Conservation (phyloP, 108 stramenopile species). For the Asterionellopsis glacialis region DNA sequence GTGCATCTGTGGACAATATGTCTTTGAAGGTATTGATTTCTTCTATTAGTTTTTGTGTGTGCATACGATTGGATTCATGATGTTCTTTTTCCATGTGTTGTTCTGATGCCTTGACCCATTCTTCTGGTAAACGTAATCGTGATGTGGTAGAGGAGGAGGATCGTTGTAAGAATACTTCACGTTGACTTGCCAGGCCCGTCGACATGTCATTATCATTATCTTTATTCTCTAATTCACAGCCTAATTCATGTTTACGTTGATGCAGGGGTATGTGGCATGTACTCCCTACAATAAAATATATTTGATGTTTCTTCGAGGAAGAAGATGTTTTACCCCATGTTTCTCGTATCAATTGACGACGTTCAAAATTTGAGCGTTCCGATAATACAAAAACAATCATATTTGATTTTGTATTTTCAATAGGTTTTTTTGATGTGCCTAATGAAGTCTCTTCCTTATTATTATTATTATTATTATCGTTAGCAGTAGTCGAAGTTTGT, state of each 20-base stretch:
- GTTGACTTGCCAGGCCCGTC: neutral
- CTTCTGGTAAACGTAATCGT: too few relatives aligned
- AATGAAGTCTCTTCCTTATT: too few relatives aligned
- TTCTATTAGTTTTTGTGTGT: constrained; percentile 2
- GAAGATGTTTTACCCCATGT: constrained; percentile 20
- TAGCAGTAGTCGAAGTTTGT: too few relatives aligned
- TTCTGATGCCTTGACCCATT: too few relatives aligned
- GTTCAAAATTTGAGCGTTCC: constrained; percentile 21
- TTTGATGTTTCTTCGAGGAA: constrained; percentile 7
- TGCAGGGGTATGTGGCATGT: constrained; percentile 4
- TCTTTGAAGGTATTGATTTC: constrained; percentile 22
- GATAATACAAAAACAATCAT: constrained; percentile 27
- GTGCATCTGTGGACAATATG: constrained; percentile 25
- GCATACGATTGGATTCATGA: too few relatives aligned
- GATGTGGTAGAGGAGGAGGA: too few relatives aligned
- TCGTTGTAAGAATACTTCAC: constrained; percentile 4
- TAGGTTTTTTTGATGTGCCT: too few relatives aligned
- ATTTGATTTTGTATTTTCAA: too few relatives aligned
- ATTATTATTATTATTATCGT: too few relatives aligned
- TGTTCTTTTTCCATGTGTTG: constrained; percentile 1
- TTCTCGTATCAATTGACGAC: constrained; percentile 40
- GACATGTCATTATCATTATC: neutral
- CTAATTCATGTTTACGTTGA: too few relatives aligned
- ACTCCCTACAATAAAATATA: constrained; percentile 40
- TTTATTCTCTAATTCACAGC: constrained; percentile 7